A percentile compares a stretch with the other conserved stretches of the same genome.
phyloP scores from a whole-genome alignment of 495 filamentous ascomycete genomes.

The Lichina pygmaea region DNA sequence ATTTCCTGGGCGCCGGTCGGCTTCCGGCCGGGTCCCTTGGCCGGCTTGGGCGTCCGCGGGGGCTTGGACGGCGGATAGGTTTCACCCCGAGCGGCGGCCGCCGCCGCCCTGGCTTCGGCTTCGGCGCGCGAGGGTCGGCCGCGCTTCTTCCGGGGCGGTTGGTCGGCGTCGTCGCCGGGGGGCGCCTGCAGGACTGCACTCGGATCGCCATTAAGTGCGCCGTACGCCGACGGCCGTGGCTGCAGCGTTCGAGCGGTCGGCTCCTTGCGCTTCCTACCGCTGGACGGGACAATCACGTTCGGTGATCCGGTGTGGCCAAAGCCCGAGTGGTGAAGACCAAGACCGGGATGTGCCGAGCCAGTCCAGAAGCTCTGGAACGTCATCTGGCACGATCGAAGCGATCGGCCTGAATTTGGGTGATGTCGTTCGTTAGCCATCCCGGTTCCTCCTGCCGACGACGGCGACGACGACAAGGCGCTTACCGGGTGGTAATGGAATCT shows the following conservation, averaged over 20 bases:
- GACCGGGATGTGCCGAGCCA: too few species aligned
- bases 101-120: conserved; percentile 21
- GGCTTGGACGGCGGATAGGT: conserved; percentile 3
- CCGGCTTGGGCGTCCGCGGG: background rate
- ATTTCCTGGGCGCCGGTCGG: background rate
- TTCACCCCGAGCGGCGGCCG: conserved; percentile 13
- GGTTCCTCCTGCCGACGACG: too few species aligned
- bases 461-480: background rate
- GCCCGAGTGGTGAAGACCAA: background rate
- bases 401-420: conserved; percentile 13
- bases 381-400: conserved; percentile 14
- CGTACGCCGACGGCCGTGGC: conserved; percentile 7
- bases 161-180: conserved; percentile 1
- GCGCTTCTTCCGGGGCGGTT: conserved; percentile 26
- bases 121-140: conserved; percentile 32
- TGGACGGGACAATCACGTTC: conserved; percentile 1
- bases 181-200: conserved; percentile 7
- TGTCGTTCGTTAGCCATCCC: background rate
- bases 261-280: conserved; percentile 7
- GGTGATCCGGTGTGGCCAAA: conserved; percentile 1
- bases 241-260: conserved; percentile 7
- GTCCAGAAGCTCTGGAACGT: conserved; percentile 9
- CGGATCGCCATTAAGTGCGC: conserved; percentile 9
- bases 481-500: conserved; percentile 29
- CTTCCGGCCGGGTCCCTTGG: background rate